Base-by-base conservation (phyloP, 352 stramenopile genomes). In the Elongisporangium undulatum region DNA sequence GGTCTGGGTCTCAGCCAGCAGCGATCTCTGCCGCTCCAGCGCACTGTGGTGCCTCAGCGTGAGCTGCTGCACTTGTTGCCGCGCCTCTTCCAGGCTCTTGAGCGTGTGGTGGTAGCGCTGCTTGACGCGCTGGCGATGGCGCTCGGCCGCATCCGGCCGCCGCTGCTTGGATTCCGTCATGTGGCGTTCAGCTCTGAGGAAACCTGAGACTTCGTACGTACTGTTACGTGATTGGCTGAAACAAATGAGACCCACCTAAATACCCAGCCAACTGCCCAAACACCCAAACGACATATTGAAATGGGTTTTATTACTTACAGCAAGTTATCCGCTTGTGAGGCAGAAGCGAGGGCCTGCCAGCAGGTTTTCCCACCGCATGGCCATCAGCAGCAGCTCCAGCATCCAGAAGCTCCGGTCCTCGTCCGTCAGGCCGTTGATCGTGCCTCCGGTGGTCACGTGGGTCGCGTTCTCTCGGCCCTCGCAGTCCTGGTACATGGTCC, bases 121-220 rank as follows among this genome's bases (percentile, higher is more conserved):
- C 56, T 74, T 78, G 38, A 90, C 81, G 59, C 87, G 73, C 59
- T 77, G 64, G 19, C 78, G 78, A 62, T 90, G 81, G 12, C 76
- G 74, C 57, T 69, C 72, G n/a, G 24, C 24, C 24, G 24, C 24
- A 34, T 34, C 24, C n/a, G n/a, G n/a, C n/a, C n/a, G n/a, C n/a
- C n/a, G n/a, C n/a, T n/a, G n/a, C n/a, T n/a, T n/a, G n/a, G n/a
- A n/a, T n/a, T n/a, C n/a, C 24, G 24, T 34, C 24, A 34, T 34
- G 24, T 34, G 3, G 24, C 24, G 24, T 8, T 34, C n/a, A n/a
- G n/a, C n/a, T n/a, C n/a, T n/a, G n/a, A n/a, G n/a, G n/a, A n/a
- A n/a, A n/a, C n/a, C n/a, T n/a, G n/a, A n/a, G n/a, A n/a, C n/a
- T n/a, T n/a, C n/a, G n/a, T n/a, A n/a, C n/a, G n/a, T n/a, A n/a